phyloP scores from a whole-genome alignment of 2,329 filamentous ascomycete genomes.

The Colletotrichum sansevieriae region DNA sequence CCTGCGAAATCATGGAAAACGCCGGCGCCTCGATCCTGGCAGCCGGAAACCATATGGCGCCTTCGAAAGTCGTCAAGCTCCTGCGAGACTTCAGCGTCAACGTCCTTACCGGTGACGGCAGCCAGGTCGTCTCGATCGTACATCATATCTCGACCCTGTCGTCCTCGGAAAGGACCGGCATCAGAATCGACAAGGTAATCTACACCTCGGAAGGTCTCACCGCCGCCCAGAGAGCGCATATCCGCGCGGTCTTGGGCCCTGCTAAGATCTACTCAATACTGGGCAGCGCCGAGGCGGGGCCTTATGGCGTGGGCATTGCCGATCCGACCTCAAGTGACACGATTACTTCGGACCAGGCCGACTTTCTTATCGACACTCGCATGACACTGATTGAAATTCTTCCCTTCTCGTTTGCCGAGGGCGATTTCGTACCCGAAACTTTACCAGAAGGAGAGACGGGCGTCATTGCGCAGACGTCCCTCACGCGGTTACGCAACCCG shows the following conservation, averaged over 20 bases:
- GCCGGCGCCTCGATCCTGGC: slow-evolving; percentile 55
- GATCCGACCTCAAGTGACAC: slow-evolving; percentile 45
- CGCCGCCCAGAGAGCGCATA: slow-evolving; percentile 48
- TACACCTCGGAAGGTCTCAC: slow-evolving; percentile 60
- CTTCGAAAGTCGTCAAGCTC: slow-evolving; percentile 45
- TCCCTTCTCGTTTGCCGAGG: slow-evolving; percentile 42
- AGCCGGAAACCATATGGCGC: slow-evolving; percentile 49
- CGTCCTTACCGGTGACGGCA: slow-evolving; percentile 53
- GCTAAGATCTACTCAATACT: slow-evolving; percentile 56
- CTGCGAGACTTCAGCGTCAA: slow-evolving; percentile 52
- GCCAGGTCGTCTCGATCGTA: slow-evolving; percentile 54
- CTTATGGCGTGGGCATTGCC: slow-evolving; percentile 52
- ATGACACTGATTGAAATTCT: slow-evolving; percentile 54
- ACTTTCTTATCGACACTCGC: slow-evolving; percentile 56
- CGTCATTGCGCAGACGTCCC: slow-evolving; percentile 56
- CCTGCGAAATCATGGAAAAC: slow-evolving; percentile 55
- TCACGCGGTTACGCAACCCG: slow-evolving; percentile 57
- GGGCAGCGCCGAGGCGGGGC: slow-evolving; percentile 58
- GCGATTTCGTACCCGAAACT: slow-evolving; percentile 1
- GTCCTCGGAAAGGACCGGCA: slow-evolving; percentile 35
- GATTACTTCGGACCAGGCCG: slow-evolving; percentile 37
- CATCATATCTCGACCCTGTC: slow-evolving; percentile 51
- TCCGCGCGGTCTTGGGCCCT: slow-evolving; percentile 48
- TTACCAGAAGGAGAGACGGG: slow-evolving; percentile 52
- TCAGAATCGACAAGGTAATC: slow-evolving; percentile 56